A percentile compares a stretch with the other conserved stretches of the same genome.
phyloP scores from a whole-genome alignment of 1,284 basidiomycete genomes.

The Ceratobasidium sp. region DNA sequence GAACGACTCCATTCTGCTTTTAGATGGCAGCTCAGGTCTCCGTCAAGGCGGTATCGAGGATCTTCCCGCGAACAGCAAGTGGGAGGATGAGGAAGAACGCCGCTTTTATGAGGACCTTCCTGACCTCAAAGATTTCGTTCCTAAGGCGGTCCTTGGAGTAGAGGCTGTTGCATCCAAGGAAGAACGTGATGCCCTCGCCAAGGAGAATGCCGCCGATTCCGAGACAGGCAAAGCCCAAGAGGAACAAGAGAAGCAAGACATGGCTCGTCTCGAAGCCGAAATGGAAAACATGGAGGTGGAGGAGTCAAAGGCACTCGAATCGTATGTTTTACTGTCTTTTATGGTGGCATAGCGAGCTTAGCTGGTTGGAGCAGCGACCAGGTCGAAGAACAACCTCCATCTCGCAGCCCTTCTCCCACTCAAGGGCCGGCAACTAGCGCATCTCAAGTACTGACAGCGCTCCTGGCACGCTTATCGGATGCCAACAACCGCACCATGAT shows the following conservation, averaged over 20 bases:
- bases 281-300: conserved; percentile 58
- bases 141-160: conserved; percentile 85
- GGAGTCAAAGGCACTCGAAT: conserved; percentile 42
- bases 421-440: conserved; percentile 81
- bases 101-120: conserved; percentile 94
- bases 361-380: conserved; percentile 14
- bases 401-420: conserved; percentile 66
- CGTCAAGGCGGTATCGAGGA: conserved; percentile 58
- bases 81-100: conserved; percentile 98
- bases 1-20: conserved; percentile 80
- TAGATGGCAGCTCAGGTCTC: conserved; percentile 56
- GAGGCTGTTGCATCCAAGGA: conserved; percentile 61
- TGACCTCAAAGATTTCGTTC: conserved; percentile 92
- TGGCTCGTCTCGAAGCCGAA: conserved; percentile 64
- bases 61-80: conserved; percentile 76
- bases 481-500: conserved; percentile 92
- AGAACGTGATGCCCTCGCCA: conserved; percentile 39
- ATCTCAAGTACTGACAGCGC: conserved; percentile 88
- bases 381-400: conserved; percentile 31
- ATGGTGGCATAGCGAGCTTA: neutral
- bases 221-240: conserved; percentile 51
- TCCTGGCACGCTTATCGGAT: conserved; percentile 94
- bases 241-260: conserved; percentile 56
- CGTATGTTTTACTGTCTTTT: conserved; percentile 5
- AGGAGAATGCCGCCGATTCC: conserved; percentile 43